Evolutionary conservation across 108 stramenopile species (phyloP).

Genomic region (Phaeodactylum tricornutum): DNA sequence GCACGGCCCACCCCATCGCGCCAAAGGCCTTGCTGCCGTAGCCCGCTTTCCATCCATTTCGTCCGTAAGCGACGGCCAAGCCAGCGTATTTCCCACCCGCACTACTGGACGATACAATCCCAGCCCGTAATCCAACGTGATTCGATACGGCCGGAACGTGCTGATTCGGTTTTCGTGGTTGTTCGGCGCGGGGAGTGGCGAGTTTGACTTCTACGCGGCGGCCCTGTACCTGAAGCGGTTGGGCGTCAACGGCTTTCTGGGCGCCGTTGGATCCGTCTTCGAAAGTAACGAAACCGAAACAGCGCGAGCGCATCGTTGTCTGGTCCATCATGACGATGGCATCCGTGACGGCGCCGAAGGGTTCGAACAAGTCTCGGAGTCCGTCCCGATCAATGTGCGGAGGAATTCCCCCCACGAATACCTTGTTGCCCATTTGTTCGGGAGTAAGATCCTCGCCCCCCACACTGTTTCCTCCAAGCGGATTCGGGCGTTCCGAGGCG

Average conservation of each 20-base stretch:
- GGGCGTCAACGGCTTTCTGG: constrained; percentile 59
- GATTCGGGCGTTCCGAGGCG: no score
- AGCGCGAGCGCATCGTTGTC: constrained; percentile 56
- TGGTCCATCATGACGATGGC: constrained; percentile 83
- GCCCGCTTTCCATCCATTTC: constrained; percentile 80
- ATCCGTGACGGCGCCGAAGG: constrained; percentile 75
- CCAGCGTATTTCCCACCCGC: constrained; percentile 71
- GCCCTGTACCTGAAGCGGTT: constrained; percentile 66
- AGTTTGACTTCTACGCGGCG: constrained; percentile 79
- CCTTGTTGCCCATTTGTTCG: constrained; percentile 19
- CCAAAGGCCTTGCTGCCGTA: constrained; percentile 81
- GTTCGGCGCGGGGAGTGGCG: constrained; percentile 74
- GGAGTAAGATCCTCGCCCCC: constrained; percentile 1
- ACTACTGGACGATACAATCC: constrained; percentile 31
- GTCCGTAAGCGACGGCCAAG: constrained; percentile 67
- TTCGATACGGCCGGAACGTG: no score
- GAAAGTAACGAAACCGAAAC: constrained; percentile 90
- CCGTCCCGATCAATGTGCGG: constrained; percentile 67
- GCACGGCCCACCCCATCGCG: constrained; percentile 67
- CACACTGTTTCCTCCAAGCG: constrained; percentile 1
- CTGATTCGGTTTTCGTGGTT: no score
- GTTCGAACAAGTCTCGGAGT: constrained; percentile 75
- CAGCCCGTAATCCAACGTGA: constrained; percentile 49
- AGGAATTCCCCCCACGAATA: constrained; percentile 62
- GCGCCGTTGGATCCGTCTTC: constrained; percentile 72